These are phyloP conservation scores for Eragrostis nindensis DNA, from an alignment of 176 grass and related monocot genomes.

Conservation along the genomic window DNA sequence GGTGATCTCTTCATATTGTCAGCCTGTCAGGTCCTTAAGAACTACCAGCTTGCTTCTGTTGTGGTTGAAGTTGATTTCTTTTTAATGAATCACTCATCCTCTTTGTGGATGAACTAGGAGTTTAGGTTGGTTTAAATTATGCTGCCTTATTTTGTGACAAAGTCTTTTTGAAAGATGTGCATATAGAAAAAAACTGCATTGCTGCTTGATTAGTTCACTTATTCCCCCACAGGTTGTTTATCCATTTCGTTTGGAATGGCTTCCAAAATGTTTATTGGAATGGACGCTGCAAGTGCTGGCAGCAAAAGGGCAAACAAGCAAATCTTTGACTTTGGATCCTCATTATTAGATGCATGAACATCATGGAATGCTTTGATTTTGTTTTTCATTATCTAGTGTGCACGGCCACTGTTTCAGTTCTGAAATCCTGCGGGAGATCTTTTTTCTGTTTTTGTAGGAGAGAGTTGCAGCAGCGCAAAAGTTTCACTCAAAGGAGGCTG, in stretches of 20 bases:
- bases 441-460: slow-evolving; percentile 65
- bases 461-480: slow-evolving; percentile 72
- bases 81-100: neutral
- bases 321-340: slow-evolving; percentile 36
- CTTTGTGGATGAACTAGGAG: neutral
- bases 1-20: too few relatives aligned
- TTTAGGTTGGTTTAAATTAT: slow-evolving; percentile 9
- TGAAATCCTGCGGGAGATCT: slow-evolving; percentile 40
- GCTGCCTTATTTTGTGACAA: neutral
- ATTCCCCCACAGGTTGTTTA: slow-evolving; percentile 54
- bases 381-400: neutral
- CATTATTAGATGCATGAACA: slow-evolving; percentile 42
- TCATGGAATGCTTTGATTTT: slow-evolving; percentile 34
- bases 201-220: slow-evolving; percentile 59
- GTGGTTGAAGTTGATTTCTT: too few relatives aligned
- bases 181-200: slow-evolving; percentile 35
- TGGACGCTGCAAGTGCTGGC: slow-evolving; percentile 49
- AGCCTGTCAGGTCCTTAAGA: too few relatives aligned
- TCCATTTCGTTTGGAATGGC: slow-evolving; percentile 51
- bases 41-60: too few relatives aligned
- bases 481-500: slow-evolving; percentile 90
- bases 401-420: slow-evolving; percentile 18
- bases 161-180: slow-evolving; percentile 28
- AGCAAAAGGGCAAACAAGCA: slow-evolving; percentile 44
- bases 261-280: slow-evolving; percentile 51